Evolutionary conservation across 2,329 filamentous ascomycete genomes (phyloP), one percentile per base, ranked within the genome.

Genomic region (Trichoderma gracile): DNA sequence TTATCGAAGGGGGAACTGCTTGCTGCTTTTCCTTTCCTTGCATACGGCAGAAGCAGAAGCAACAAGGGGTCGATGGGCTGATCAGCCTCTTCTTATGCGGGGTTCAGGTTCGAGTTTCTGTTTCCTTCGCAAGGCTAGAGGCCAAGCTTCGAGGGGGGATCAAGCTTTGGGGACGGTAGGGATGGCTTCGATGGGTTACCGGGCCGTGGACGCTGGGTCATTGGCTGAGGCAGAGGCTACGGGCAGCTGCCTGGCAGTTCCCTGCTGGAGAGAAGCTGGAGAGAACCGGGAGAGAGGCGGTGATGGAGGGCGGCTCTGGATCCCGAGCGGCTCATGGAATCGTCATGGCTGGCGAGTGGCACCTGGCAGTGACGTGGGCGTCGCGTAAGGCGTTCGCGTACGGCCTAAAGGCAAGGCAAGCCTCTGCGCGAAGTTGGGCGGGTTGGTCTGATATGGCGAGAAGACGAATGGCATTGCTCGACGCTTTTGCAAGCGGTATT

Each of bases 341-440:
- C 64, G 64, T 65, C 64, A 65, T 65, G 64, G 53, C 42, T 65
- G 63, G 57, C 23, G 56, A 49, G 57, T 40, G 49, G 55, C 55
- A 55, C 55, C 47, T 40, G 30, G 49, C 15, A 19, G 55, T 65
- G 63, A 65, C 63, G 63, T 65, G 63, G 49, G 56, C 42, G 47
- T 60, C 63, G 55, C 56, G 63, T 61, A 65, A 56, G 64, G 60
- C 33, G 33, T 38, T 60, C 63, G 55, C 56, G 63, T 61, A 60
- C 50, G 64, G 52, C 43, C 30, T 19, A 60, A 30, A 2, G 8
- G 30, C 6, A 30, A 42, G 21, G 57, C 57, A 30, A 19, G 42
- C 42, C 53, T 23, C 53, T 30, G 30, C 2, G 30, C 30, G 30
- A 30, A 30, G 30, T 30, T 9, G 8, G 9, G 27, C 27, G 27